Conservation (phyloP, 2,329 filamentous ascomycete genomes). For the Phoma herbarum region DNA sequence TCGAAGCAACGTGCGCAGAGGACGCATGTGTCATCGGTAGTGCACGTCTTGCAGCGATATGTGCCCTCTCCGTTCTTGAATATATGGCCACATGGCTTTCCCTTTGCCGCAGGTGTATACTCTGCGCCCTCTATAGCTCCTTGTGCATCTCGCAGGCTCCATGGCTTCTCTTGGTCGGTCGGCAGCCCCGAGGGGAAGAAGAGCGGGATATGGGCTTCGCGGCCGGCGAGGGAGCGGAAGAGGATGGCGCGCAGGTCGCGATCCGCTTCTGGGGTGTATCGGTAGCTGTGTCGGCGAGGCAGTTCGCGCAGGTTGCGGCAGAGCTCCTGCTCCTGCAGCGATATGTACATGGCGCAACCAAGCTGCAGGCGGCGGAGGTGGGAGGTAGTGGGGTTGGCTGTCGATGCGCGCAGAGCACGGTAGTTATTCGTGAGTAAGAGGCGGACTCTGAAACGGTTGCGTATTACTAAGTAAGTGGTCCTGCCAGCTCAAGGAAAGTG, state of each 20-base stretch:
- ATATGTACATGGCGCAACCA: constrained; percentile 54
- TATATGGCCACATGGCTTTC: constrained; percentile 96
- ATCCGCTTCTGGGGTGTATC: constrained; percentile 76
- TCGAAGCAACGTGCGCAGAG: constrained; percentile 95
- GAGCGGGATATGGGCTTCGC: constrained; percentile 75
- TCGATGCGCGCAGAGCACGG: constrained; percentile 2
- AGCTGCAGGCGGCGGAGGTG: constrained; percentile 20
- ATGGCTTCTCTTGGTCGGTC: constrained; percentile 61
- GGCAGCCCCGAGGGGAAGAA: constrained; percentile 83
- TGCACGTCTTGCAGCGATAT: constrained; percentile 93
- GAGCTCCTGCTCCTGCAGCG: constrained; percentile 76
- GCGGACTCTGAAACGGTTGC: background rate
- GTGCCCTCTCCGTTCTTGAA: constrained; percentile 94
- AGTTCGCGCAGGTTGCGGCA: constrained; percentile 82
- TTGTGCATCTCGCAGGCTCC: constrained; percentile 87
- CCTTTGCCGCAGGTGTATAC: constrained; percentile 89
- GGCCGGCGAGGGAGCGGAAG: constrained; percentile 85
- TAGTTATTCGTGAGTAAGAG: too few relatives aligned
- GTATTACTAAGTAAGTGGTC: constrained; percentile 24
- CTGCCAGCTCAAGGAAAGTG: constrained; percentile 24
- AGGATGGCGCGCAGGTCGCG: constrained; percentile 78
- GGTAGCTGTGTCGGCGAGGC: constrained; percentile 75
- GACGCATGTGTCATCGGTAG: constrained; percentile 92
- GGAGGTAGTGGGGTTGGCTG: constrained; percentile 25
- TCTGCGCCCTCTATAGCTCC: constrained; percentile 93